Base-by-base conservation (phyloP, 2,329 filamentous ascomycete genomes). In the Colletotrichum sp. region DNA sequence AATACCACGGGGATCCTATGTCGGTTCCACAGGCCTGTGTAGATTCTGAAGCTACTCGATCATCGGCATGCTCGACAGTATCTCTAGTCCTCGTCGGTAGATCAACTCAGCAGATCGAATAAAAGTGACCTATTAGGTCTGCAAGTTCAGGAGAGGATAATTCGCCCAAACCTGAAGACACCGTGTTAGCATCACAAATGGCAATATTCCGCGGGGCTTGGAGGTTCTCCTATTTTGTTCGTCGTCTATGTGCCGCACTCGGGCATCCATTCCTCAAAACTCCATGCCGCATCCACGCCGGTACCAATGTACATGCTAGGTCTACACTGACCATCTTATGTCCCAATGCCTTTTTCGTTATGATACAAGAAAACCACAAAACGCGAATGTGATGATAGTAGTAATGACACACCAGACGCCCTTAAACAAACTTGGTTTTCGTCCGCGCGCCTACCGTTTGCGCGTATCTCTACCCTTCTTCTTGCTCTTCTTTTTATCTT, bases 401-500 rank as follows among this genome's bases (percentile, higher is more conserved):
- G 14, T 7, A 18, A 52, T 13, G 52, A 24, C 32, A 32, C 57
- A 57, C 24, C 30, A 68, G 34, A 28, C 32, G 24, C 43, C 43
- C 43, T 52, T 21, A 52, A 52, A 52, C 43, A 52, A 52, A 52
- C n/a, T 26, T 34, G 18, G 12, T 48, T 24, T 18, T 13, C 21
- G 1, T 10, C n/a, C 36, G 16, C n/a, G 57, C 36, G 18, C 36
- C 57, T 80, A 89, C 55, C 87, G 84, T 81, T 91, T 91, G 75
- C 90, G 85, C 55, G 86, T 90, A 76, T 92, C 91, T 78, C 90
- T 91, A 68, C 91, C 90, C 80, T 86, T 88, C 83, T 87, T 92
- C 83, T 91, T 93, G 43, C 88, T 87, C 83, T 89, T 92, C 83
- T 91, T 93, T 83, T 91, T 92, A 79, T 93, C 92, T 84, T 89